Conservation (phyloP, 352 stramenopile genomes). For the Phytophthora quininea region DNA sequence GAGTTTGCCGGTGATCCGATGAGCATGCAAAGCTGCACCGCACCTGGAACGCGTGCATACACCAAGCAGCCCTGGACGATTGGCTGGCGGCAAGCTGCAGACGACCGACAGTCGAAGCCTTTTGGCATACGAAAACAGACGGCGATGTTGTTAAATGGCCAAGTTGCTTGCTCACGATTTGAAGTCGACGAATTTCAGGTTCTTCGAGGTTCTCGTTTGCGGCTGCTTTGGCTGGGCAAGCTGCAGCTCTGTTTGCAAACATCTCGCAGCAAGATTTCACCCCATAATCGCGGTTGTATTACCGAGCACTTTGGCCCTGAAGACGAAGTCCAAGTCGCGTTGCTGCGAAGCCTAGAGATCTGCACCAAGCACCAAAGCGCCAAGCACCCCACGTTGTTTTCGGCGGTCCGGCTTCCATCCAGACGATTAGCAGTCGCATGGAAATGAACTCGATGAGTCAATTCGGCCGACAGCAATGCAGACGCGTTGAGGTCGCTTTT, state of each 20-base stretch:
- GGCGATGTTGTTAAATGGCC: constrained; percentile 20
- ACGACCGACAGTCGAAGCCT: constrained; percentile 1
- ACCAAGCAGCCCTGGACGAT: constrained; percentile 33
- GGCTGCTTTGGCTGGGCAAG: too few relatives aligned
- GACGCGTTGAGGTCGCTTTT: not conserved
- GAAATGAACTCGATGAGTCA: constrained; percentile 8
- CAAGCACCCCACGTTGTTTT: constrained; percentile 4
- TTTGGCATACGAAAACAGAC: constrained; percentile 17
- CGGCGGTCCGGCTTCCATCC: not conserved
- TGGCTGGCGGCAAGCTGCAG: constrained; percentile 23
- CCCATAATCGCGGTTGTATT: not conserved
- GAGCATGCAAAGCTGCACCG: constrained; percentile 22
- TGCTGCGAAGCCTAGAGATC: not conserved
- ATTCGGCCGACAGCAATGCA: not conserved
- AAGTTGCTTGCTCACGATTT: not conserved
- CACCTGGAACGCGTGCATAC: constrained; percentile 20
- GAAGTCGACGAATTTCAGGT: not conserved
- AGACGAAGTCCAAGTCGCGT: not conserved
- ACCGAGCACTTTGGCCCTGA: not conserved
- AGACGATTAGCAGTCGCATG: constrained; percentile 16
- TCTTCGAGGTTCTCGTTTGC: too few relatives aligned
- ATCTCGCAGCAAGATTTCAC: not conserved
- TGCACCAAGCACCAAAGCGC: not conserved
- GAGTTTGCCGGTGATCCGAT: not conserved
- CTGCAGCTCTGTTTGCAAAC: too few relatives aligned